Conservation (phyloP, 805 yeast genomes). For the Nakazawaea wickerhamii region DNA sequence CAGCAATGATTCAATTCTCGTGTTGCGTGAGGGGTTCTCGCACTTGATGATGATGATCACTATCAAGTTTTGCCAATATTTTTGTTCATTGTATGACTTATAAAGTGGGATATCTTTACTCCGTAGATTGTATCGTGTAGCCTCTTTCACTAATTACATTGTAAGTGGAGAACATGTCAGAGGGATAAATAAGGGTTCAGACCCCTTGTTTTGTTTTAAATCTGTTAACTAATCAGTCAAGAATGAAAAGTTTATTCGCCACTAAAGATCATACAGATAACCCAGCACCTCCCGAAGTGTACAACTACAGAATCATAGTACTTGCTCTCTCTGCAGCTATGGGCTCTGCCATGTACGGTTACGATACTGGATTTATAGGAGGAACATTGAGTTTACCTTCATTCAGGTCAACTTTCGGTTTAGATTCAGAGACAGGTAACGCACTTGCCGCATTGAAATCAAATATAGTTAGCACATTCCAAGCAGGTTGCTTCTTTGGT, state of each 20-base stretch:
- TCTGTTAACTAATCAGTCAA: neutral
- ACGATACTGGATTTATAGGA: constrained; percentile 53
- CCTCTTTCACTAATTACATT: neutral
- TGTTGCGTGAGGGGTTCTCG: too few relatives aligned
- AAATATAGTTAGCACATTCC: constrained; percentile 43
- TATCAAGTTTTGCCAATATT: too few relatives aligned
- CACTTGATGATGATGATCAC: too few relatives aligned
- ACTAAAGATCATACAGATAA: constrained; percentile 1
- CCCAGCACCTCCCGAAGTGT: constrained; percentile 35
- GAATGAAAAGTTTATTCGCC: constrained; percentile 4
- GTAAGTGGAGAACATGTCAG: neutral
- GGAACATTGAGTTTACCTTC: constrained; percentile 41
- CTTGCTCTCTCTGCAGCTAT: constrained; percentile 41
- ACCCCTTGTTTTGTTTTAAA: neutral
- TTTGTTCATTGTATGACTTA: too few relatives aligned
- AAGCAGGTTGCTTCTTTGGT: constrained; percentile 49
- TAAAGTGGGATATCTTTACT: too few relatives aligned
- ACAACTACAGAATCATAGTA: constrained; percentile 37
- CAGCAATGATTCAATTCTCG: too few relatives aligned
- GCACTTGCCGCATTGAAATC: constrained; percentile 30
- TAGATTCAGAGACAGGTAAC: constrained; percentile 25
- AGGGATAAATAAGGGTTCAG: neutral
- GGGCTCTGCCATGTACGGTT: constrained; percentile 48
- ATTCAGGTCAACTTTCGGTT: constrained; percentile 39
- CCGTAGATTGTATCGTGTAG: too few relatives aligned